Base-by-base conservation (phyloP, 106 monocot genomes). In the Amphibolis antarctica region DNA sequence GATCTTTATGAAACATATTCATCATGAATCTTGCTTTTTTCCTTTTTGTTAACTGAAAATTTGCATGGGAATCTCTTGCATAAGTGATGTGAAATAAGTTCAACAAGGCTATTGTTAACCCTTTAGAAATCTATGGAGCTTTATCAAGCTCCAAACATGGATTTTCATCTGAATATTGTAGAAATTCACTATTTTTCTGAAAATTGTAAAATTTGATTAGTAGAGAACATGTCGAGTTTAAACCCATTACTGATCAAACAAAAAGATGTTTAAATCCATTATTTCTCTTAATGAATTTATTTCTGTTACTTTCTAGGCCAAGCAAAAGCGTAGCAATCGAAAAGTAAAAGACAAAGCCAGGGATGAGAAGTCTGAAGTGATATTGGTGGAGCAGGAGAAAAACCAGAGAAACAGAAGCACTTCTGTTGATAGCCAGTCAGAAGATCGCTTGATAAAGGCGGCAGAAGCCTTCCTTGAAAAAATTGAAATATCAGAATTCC, bases 301-400 rank as follows among this genome's bases (percentile, higher is more conserved):
- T 26, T 51, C 13, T 69, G 30, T 62, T 68, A 4, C 42, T 50
- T 24, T 69, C 26, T 68, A 86, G 86, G 74, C 69, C 61, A 88
- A 88, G 48, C 82, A 86, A 69, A 84, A 77, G 59, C 76, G 81
- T 18, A 82, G 69, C 76, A 77, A 52, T 76, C 83, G 78, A 20
- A 84, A 87, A 67, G 73, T 66, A 36, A 92, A 98, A 80, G 96
- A 87, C n/a, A 84, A 67, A 64, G 74, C 46, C 42, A 84, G 59
- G 59, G 84, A 98, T 46, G 84, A 76, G 53, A 94, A 77, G 65
- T 64, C 50, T 66, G 74, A 78, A 65, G 24, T 52, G 12, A 56
- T 69, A 17, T 31, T 73, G 12, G 68, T 60, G 69, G 68, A 74
- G 15, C 71, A 59, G 13, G 68, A 77, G 20, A 77, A 64, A 46